phyloP scores from a whole-genome alignment of 331 rosid genomes.

The Rosa hybrid region DNA sequence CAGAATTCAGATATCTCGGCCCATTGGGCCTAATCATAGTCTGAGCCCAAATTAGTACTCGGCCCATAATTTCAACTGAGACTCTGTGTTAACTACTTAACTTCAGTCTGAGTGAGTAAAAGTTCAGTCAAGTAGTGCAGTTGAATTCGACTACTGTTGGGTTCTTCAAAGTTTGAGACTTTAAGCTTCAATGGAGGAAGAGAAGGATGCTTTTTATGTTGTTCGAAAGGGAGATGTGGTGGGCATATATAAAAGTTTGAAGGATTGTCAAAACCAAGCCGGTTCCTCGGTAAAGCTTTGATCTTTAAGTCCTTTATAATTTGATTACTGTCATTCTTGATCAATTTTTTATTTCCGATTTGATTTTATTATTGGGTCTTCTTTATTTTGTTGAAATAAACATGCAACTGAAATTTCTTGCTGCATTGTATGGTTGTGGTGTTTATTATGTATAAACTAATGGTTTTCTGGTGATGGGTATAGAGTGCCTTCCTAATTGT shows the following conservation, averaged over 20 bases:
- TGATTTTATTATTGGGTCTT: background rate
- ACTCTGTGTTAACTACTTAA: background rate
- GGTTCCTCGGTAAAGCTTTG: constrained; percentile 52
- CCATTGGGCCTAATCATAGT: background rate
- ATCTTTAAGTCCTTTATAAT: background rate
- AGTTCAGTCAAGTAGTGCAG: background rate
- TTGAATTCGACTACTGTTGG: constrained; percentile 19
- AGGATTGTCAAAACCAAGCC: constrained; percentile 51
- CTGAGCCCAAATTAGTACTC: background rate
- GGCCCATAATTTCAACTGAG: background rate
- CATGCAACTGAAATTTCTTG: background rate
- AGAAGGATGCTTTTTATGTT: constrained; percentile 68
- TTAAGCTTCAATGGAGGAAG: constrained; percentile 59
- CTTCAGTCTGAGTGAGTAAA: background rate
- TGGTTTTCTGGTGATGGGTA: background rate
- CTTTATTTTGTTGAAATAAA: background rate
- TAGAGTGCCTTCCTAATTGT: background rate
- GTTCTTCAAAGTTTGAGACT: constrained; percentile 8
- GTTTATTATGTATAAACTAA: background rate
- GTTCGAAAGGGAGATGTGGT: constrained; percentile 70
- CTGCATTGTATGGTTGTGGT: background rate
- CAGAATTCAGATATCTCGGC: no score
- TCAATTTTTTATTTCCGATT: background rate
- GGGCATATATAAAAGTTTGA: constrained; percentile 67
- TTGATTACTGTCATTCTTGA: constrained; percentile 3